Percentiles rank a stretch among this genome's conserved stretches.
Evolutionary conservation across 1,284 basidiomycete genomes (phyloP).

Genomic region (Quambalaria eucalypti): DNA sequence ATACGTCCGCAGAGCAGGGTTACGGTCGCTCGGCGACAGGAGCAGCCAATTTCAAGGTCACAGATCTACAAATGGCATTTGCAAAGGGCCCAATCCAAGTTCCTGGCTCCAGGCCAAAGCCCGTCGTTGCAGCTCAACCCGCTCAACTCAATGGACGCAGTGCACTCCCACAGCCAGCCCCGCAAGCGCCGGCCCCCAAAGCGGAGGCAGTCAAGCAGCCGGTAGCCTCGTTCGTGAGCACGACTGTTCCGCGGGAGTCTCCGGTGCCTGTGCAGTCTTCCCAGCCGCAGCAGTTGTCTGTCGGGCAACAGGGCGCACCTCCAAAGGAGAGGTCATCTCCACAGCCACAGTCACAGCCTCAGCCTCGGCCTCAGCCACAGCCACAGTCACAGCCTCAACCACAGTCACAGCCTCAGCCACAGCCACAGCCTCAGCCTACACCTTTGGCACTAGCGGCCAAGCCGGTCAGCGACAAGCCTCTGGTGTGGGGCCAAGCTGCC

Average conservation of each 20-base stretch:
- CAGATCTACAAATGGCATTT: constrained; percentile 31
- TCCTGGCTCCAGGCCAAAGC: not conserved
- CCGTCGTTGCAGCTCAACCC: not conserved
- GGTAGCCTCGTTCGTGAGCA: no score
- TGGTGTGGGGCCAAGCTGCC: no score
- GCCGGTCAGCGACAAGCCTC: no score
- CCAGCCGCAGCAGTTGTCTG: not conserved
- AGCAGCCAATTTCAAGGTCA: constrained; percentile 13
- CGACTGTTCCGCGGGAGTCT: no score
- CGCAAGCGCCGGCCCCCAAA: not conserved
- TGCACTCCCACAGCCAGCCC: not conserved
- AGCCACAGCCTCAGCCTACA: not conserved
- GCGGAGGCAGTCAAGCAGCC: not conserved
- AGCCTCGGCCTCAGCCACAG: not conserved
- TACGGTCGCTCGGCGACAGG: constrained; percentile 12
- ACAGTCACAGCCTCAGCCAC: not conserved
- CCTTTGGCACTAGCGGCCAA: not conserved
- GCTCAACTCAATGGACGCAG: not conserved
- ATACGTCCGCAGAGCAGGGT: constrained; percentile 5
- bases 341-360: not conserved
- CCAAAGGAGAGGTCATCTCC: no score
- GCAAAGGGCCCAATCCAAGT: constrained; percentile 30
- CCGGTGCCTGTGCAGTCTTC: not conserved
- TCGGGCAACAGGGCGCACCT: no score
- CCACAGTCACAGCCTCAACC: not conserved